These are phyloP conservation scores for Aspergillus wentii DNA, from an alignment of 495 filamentous ascomycete species.

Conservation along the genomic window DNA sequence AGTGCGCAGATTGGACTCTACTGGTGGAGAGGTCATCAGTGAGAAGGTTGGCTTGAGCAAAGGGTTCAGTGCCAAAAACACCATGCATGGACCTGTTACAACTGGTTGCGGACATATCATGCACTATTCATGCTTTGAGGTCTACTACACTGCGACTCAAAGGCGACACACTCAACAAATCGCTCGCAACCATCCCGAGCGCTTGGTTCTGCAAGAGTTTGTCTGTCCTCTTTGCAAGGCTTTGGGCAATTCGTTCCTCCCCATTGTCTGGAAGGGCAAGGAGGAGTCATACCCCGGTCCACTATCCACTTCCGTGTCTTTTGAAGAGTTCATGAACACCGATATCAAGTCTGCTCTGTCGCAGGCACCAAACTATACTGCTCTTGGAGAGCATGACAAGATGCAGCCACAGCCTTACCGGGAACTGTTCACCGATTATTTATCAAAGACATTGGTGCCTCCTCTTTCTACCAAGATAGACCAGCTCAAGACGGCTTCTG, in stretches of 20 bases:
- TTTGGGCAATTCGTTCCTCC: conserved; percentile 89
- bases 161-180: conserved; percentile 87
- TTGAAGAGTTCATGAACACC: conserved; percentile 51
- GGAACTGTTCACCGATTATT: conserved; percentile 60
- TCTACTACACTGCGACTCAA: conserved; percentile 75
- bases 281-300: conserved; percentile 72
- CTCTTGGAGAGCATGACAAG: conserved; percentile 39
- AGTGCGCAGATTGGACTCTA: conserved; percentile 68
- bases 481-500: conserved; percentile 31
- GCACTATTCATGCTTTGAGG: conserved; percentile 95
- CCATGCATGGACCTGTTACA: conserved; percentile 72
- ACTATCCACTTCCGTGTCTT: conserved; percentile 51
- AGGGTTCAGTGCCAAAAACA: conserved; percentile 70
- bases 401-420: conserved; percentile 38
- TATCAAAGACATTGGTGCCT: conserved; percentile 53
- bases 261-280: conserved; percentile 92
- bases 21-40: conserved; percentile 61
- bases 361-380: conserved; percentile 28
- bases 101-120: conserved; percentile 97
- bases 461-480: conserved; percentile 57
- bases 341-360: conserved; percentile 28
- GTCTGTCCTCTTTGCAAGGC: conserved; percentile 98
- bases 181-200: conserved; percentile 86
- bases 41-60: conserved; percentile 83
- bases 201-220: conserved; percentile 72